These are phyloP conservation scores for Neonectria neomacrospora DNA, from an alignment of 2,329 filamentous ascomycete genomes.

Conservation along the genomic window DNA sequence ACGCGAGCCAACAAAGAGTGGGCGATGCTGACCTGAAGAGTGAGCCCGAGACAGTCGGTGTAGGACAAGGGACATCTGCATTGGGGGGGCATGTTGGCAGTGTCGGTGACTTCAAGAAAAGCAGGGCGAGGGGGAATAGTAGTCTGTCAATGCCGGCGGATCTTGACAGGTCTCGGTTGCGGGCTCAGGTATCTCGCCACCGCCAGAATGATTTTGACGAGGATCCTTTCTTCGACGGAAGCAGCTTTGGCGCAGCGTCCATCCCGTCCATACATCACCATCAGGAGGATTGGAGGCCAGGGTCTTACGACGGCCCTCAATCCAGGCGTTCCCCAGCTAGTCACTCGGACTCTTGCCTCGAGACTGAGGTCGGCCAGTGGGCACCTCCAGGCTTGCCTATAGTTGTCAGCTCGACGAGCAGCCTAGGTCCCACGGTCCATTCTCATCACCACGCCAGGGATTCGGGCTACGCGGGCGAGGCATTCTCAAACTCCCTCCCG, in stretches of 20 bases:
- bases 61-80: neutral
- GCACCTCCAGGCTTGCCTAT: slow-evolving; percentile 27
- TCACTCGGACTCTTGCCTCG: slow-evolving; percentile 31
- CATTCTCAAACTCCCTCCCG: slow-evolving; percentile 29
- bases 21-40: neutral
- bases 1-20: slow-evolving; percentile 3
- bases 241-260: slow-evolving; percentile 20
- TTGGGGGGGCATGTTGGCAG: neutral
- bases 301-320: slow-evolving; percentile 13
- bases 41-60: slow-evolving; percentile 1
- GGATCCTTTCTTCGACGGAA: slow-evolving; percentile 33
- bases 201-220: slow-evolving; percentile 25
- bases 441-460: slow-evolving; percentile 24
- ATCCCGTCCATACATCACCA: slow-evolving; percentile 27
- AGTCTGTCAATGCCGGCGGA: slow-evolving; percentile 3
- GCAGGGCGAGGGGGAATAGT: neutral
- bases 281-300: slow-evolving; percentile 28
- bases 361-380: slow-evolving; percentile 32
- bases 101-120: neutral
- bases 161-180: neutral
- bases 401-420: slow-evolving; percentile 30
- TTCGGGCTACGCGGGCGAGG: slow-evolving; percentile 28
- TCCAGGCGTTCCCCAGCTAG: slow-evolving; percentile 5
- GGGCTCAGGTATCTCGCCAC: neutral
- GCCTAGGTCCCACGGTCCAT: slow-evolving; percentile 14